Percentiles rank a stretch among this genome's conserved stretches.
phyloP scores from a whole-genome alignment of 805 yeast species.

The Isabelozyma heimii region DNA sequence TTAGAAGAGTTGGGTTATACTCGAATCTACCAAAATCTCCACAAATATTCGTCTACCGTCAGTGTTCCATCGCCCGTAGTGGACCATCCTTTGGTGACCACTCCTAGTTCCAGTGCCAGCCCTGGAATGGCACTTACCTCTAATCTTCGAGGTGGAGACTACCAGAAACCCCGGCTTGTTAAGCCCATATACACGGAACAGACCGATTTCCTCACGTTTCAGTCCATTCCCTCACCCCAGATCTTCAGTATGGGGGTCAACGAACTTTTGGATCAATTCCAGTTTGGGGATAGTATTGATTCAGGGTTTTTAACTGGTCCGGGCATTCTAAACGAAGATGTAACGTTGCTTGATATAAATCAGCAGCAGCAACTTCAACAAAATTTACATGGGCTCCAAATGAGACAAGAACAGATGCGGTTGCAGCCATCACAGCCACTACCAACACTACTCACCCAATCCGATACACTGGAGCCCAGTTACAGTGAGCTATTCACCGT shows the following conservation, averaged over 20 bases:
- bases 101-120: not conserved
- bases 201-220: not conserved
- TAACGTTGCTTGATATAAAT: not conserved
- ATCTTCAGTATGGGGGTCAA: not conserved
- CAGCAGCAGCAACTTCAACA: not conserved
- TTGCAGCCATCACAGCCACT: not conserved
- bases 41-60: slow-evolving; percentile 2
- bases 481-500: slow-evolving; percentile 5
- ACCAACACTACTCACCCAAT: too few species aligned
- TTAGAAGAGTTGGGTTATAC: not conserved
- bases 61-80: not conserved
- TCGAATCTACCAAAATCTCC: slow-evolving; percentile 2
- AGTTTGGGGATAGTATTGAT: slow-evolving; percentile 5
- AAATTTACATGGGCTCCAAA: not conserved
- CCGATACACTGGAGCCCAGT: too few species aligned
- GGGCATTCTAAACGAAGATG: not conserved
- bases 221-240: not conserved
- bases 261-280: slow-evolving; percentile 4
- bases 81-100: not conserved
- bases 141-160: not conserved
- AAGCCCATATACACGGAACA: not conserved
- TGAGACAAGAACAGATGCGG: not conserved
- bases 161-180: not conserved
- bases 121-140: not conserved
- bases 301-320: slow-evolving; percentile 5